Percentiles rank a stretch among this genome's conserved stretches.
Evolutionary conservation across 2,329 filamentous ascomycete species (phyloP).

Genomic region (Chaetomiaceae sp.): DNA sequence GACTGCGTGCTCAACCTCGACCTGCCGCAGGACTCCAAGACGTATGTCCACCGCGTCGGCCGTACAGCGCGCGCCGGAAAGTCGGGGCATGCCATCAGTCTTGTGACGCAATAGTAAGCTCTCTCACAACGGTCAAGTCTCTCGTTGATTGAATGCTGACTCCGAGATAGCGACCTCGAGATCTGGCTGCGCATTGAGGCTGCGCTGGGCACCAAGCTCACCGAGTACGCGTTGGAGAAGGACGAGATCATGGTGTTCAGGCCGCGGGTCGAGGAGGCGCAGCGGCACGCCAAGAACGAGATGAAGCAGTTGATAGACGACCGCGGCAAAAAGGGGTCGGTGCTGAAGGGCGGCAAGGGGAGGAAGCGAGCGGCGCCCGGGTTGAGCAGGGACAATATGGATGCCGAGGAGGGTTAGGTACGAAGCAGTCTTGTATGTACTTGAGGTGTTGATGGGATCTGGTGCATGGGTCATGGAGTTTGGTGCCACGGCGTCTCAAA

Average conservation of each 20-base stretch:
- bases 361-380: slow-evolving; percentile 35
- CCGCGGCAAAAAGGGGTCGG: slow-evolving; percentile 49
- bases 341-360: slow-evolving; percentile 33
- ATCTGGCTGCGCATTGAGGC: slow-evolving; percentile 78
- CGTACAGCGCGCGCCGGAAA: slow-evolving; percentile 84
- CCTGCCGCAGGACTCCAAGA: slow-evolving; percentile 77
- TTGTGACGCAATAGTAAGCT: slow-evolving; percentile 70
- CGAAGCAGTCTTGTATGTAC: background rate
- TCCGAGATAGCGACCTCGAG: slow-evolving; percentile 20
- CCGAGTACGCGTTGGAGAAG: slow-evolving; percentile 57
- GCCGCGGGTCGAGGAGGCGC: slow-evolving; percentile 72
- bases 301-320: slow-evolving; percentile 76
- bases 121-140: background rate
- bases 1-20: slow-evolving; percentile 83
- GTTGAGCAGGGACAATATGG: slow-evolving; percentile 57
- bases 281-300: slow-evolving; percentile 69
- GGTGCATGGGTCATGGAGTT: background rate
- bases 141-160: slow-evolving; percentile 9
- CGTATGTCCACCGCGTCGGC: slow-evolving; percentile 84
- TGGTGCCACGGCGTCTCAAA: no score
- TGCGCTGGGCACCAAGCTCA: slow-evolving; percentile 59
- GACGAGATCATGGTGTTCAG: slow-evolving; percentile 83
- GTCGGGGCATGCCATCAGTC: slow-evolving; percentile 69
- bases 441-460: background rate
- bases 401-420: slow-evolving; percentile 61